Base-by-base conservation (phyloP, 163 green algal species). In the Volvox carteri region DNA sequence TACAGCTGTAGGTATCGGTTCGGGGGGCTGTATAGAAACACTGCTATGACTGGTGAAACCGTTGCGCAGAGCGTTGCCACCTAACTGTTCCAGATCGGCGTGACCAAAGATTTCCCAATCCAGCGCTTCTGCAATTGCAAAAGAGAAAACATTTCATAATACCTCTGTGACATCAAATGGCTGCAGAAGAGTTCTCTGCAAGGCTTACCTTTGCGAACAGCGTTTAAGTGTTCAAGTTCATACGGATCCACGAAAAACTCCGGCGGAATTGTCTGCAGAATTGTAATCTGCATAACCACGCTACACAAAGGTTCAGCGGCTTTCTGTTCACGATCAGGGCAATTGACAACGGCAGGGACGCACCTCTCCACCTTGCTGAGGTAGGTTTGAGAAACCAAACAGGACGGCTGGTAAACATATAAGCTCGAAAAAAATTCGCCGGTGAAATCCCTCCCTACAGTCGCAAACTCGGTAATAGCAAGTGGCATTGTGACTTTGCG, bases 171-270 rank as follows among this genome's bases (percentile, higher is more conserved):
- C n/a, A n/a, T n/a, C n/a, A n/a, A n/a, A n/a, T n/a, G n/a, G n/a
- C n/a, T n/a, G n/a, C n/a, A n/a, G n/a, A n/a, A n/a, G n/a, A n/a
- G n/a, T n/a, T n/a, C n/a, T n/a, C 30, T 48, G 21, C 4, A 75
- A 74, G 35, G 48, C 75, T 48, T 42, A 84, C 77, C 77, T 54
- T 54, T 14, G 5, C 33, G 14, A 4, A 85, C 78, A 5, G 39
- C 37, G 35, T 37, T 16, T 30, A 39, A 37, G 33, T 87, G 81
- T 5, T 88, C 68, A 0, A 88, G 11, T 19, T 88, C 83, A 75
- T 88, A 89, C 0, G 84, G 84, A 21, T 89, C 84, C 1, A 78
- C 54, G 25, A 89, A 89, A 9, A 89, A 18, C n/a, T 84, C 84
- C 9, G 70, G 8, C 14, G 70, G 72, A 18, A 89, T 33, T 14